A percentile compares a stretch with the other conserved stretches of the same genome.
Conservation (phyloP, 208 protist genomes). For the Crithidia brevicula region DNA sequence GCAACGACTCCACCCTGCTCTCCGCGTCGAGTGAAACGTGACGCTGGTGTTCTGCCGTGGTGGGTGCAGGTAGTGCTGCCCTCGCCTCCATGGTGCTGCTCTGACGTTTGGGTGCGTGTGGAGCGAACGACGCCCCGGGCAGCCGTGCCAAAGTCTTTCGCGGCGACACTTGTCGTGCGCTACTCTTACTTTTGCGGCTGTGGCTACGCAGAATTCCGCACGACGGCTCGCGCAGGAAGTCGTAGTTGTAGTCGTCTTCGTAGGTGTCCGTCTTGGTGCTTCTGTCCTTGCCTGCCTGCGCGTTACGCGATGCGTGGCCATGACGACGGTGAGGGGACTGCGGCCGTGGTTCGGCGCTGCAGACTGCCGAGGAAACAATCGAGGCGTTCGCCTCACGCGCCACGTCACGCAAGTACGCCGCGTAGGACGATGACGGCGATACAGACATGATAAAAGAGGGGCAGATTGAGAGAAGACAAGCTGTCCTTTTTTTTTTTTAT, state of each 20-base stretch:
- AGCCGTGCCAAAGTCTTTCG: no score
- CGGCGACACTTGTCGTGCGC: no score
- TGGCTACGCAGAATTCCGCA: neutral
- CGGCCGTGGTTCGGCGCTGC: neutral
- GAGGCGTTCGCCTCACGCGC: constrained; percentile 11
- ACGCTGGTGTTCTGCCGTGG: neutral
- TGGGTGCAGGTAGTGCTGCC: neutral
- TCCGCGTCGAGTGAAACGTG: neutral
- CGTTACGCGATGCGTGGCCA: neutral
- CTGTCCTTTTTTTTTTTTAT: no score
- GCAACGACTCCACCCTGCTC: neutral
- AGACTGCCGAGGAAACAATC: neutral
- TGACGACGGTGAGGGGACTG: neutral
- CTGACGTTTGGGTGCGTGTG: no score
- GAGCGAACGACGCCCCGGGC: no score
- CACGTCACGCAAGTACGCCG: constrained; percentile 33
- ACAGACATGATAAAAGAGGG: constrained; percentile 16
- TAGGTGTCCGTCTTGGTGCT: no score
- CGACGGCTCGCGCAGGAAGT: constrained; percentile 24
- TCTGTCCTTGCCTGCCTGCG: neutral
- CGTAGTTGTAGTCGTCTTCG: constrained; percentile 12
- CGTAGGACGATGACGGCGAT: constrained; percentile 21
- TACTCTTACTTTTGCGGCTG: no score
- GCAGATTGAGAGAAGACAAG: no score
- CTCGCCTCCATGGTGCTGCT: neutral